Conservation (phyloP, 2,329 filamentous ascomycete species). For the Epichloe sibirici region DNA sequence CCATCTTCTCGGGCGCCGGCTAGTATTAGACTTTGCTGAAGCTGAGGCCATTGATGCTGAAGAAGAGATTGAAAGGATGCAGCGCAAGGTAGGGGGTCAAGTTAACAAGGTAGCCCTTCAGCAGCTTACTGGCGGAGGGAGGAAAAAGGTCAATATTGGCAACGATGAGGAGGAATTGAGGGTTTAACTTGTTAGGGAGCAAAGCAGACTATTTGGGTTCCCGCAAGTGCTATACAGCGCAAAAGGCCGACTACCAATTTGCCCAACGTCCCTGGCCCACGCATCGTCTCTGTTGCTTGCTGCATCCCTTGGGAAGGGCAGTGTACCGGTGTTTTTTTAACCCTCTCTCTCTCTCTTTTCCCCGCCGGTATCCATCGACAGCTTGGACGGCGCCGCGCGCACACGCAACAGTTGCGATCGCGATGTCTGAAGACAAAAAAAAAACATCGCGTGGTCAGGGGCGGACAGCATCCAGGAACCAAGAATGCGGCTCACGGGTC, state of each 20-base stretch:
- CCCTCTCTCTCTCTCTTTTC: not conserved
- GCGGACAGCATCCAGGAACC: conserved; percentile 11
- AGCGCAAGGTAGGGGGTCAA: conserved; percentile 86
- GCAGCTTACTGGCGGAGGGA: conserved; percentile 69
- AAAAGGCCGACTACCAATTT: not conserved
- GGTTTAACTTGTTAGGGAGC: conserved; percentile 13
- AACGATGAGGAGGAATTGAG: conserved; percentile 51
- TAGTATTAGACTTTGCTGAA: conserved; percentile 86
- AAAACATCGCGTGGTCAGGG: conserved; percentile 5
- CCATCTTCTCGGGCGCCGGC: conserved; percentile 76
- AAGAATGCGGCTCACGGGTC: conserved; percentile 18
- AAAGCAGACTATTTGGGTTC: conserved; percentile 10
- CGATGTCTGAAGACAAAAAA: conserved; percentile 1
- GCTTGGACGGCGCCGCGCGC: not conserved
- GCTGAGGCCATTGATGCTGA: conserved; percentile 84
- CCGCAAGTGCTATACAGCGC: not conserved
- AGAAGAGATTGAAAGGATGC: conserved; percentile 93
- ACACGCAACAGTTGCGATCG: not conserved
- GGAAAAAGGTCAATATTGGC: conserved; percentile 81
- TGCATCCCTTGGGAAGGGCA: conserved; percentile 10
- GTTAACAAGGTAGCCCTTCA: conserved; percentile 83
- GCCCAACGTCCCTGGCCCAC: conserved; percentile 5
- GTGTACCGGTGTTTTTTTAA: not conserved
- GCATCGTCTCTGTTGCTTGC: not conserved
- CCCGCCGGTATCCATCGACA: not conserved